Evolutionary conservation across 345 rosid species (phyloP), one percentile per base, ranked within the genome.

Genomic region (Salix exigua): DNA sequence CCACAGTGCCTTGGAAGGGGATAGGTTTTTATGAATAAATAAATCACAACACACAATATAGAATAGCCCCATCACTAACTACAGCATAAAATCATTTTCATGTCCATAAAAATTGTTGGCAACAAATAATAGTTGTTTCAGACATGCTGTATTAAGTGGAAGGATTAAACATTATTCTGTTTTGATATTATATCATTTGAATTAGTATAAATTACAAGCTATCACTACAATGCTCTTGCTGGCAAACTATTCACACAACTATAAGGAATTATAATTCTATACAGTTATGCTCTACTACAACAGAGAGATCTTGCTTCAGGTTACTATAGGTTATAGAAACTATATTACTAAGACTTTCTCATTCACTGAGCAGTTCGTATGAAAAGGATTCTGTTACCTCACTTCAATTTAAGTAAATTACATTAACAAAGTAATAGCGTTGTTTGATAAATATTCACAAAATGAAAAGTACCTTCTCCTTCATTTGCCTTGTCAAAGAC

Each of bases 401-500:
- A 46, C 51, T 50, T 70, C 38, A 35, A 35, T 46, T 9, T 13
- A 53, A 9, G 26, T 14, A 33, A 30, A 70, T 16, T 70, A 5
- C 17, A 7, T 7, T 61, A 75, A 17, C 14, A 16, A 19, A 73
- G 21, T 46, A 6, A 37, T 28, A 55, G 3, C 33, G 9, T 21
- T 19, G 17, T 13, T 53, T n/a, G 71, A 70, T 30, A 21, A 35
- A 68, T 8, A 48, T 30, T 46, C 2, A 44, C 30, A 46, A 63
- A 66, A 55, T 76, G 65, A 44, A 69, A 67, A 73, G 61, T 81
- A 92, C 96, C 94, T 89, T 91, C 91, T 53, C 31, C 91, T 82
- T 91, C 97, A 83, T 82, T 89, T 74, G 97, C 96, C 81, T 89
- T 89, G 77, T 95, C 99, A 77, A 88, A 95, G 74, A 95, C 94